Percentiles rank a stretch among this genome's conserved stretches.
phyloP scores from a whole-genome alignment of 129 eudicot genomes.

The Cynara cardunculus region DNA sequence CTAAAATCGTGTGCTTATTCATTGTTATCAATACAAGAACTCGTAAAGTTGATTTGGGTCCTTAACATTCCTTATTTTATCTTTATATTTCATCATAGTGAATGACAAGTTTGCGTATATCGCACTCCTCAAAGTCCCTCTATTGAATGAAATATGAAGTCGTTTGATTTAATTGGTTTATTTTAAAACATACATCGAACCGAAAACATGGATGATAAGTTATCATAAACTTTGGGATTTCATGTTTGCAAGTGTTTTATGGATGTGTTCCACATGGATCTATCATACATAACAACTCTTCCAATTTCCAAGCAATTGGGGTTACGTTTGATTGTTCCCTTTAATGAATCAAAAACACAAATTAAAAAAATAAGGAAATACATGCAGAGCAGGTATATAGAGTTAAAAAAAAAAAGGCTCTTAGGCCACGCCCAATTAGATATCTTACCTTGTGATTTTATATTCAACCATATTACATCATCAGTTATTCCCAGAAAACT shows the following conservation, averaged over 20 bases:
- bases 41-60: no score
- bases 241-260: neutral
- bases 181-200: neutral
- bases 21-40: no score
- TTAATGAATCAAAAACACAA: neutral
- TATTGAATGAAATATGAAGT: no score
- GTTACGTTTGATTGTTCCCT: neutral
- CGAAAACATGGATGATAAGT: neutral
- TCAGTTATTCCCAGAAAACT: no score
- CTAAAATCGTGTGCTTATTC: no score
- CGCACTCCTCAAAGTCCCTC: no score
- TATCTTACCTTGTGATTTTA: no score
- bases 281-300: neutral
- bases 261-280: neutral
- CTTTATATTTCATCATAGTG: no score
- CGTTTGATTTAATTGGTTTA: no score
- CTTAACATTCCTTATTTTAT: no score
- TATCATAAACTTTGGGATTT: neutral
- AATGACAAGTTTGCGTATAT: neutral
- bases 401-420: neutral
- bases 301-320: neutral
- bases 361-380: neutral
- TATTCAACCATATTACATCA: no score
- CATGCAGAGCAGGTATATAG: neutral
- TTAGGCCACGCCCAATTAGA: no score